These are phyloP conservation scores for Casuarina cunninghamiana DNA, from an alignment of 306 rosid genomes.

Conservation along the genomic window DNA sequence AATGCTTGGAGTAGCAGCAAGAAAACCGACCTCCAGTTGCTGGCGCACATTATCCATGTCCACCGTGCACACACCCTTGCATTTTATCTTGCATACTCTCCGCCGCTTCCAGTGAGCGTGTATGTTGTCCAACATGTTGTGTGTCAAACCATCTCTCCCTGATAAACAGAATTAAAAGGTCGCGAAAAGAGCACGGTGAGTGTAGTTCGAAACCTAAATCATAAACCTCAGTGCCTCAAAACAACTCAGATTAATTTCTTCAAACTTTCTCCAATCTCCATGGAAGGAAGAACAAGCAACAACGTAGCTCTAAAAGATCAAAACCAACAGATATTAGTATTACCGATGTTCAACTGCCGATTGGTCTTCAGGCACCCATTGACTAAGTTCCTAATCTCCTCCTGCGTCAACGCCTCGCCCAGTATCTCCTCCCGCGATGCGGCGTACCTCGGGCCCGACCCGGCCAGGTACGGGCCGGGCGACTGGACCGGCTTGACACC, in stretches of 20 bases:
- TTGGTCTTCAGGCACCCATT: constrained; percentile 41
- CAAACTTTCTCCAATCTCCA: not conserved
- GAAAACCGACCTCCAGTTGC: constrained; percentile 74
- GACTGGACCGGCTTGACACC: constrained; percentile 86
- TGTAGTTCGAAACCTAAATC: not conserved
- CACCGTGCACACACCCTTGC: constrained; percentile 91
- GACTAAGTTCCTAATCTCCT: constrained; percentile 56
- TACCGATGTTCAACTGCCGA: constrained; percentile 76
- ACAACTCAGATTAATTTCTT: not conserved
- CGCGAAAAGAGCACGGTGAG: not conserved
- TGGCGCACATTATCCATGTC: constrained; percentile 80
- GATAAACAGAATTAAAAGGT: constrained; percentile 20
- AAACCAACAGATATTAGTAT: not conserved
- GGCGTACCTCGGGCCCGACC: constrained; percentile 66
- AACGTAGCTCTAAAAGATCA: not conserved
- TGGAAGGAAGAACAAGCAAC: not conserved
- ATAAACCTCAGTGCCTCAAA: not conserved
- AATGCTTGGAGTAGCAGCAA: constrained; percentile 13
- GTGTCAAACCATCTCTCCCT: constrained; percentile 99
- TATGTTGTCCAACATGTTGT: constrained; percentile 97
- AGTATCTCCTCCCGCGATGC: constrained; percentile 67
- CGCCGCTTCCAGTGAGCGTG: constrained; percentile 96
- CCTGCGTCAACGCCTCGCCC: constrained; percentile 72
- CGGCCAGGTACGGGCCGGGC: constrained; percentile 79
- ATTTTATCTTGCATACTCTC: constrained; percentile 88